Conservation (phyloP, 2,329 filamentous ascomycete genomes). For the Botryotinia globosa region DNA sequence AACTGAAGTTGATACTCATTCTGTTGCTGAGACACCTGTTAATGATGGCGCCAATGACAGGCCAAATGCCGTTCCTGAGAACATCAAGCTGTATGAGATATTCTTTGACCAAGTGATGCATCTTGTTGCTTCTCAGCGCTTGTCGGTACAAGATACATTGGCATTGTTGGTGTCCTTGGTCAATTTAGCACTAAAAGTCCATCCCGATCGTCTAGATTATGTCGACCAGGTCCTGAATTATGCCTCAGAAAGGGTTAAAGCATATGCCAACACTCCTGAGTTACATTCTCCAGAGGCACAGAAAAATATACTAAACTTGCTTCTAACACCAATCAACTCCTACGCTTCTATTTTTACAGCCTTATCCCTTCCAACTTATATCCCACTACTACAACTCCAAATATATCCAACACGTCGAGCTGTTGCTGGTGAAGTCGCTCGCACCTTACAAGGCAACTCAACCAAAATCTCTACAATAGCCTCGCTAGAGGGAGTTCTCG, state of each 20-base stretch:
- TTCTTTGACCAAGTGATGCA: conserved; percentile 97
- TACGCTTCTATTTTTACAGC: conserved; percentile 97
- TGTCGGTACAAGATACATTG: conserved; percentile 93
- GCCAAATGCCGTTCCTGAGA: conserved; percentile 60
- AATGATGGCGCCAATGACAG: conserved; percentile 44
- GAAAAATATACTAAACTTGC: conserved; percentile 80
- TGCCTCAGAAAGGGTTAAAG: conserved; percentile 78
- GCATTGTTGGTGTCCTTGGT: conserved; percentile 89
- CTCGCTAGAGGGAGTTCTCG: conserved; percentile 83
- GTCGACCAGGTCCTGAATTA: conserved; percentile 92
- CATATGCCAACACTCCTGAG: conserved; percentile 93
- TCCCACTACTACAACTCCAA: conserved; percentile 85
- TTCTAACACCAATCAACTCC: conserved; percentile 85
- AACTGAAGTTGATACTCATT: conserved; percentile 29
- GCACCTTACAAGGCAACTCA: conserved; percentile 77
- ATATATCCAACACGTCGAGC: conserved; percentile 89
- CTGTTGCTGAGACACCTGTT: conserved; percentile 24
- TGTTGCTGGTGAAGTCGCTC: conserved; percentile 83
- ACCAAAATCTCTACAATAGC: conserved; percentile 74
- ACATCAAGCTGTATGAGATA: conserved; percentile 90
- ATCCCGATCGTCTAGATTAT: conserved; percentile 88
- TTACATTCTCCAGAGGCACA: conserved; percentile 85
- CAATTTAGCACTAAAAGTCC: conserved; percentile 93
- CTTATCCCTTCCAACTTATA: conserved; percentile 84
- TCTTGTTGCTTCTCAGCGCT: conserved; percentile 82